Percentiles rank a stretch among this genome's conserved stretches.
Evolutionary conservation across 495 filamentous ascomycete genomes (phyloP).

Genomic region (Penicillium paradoxum): DNA sequence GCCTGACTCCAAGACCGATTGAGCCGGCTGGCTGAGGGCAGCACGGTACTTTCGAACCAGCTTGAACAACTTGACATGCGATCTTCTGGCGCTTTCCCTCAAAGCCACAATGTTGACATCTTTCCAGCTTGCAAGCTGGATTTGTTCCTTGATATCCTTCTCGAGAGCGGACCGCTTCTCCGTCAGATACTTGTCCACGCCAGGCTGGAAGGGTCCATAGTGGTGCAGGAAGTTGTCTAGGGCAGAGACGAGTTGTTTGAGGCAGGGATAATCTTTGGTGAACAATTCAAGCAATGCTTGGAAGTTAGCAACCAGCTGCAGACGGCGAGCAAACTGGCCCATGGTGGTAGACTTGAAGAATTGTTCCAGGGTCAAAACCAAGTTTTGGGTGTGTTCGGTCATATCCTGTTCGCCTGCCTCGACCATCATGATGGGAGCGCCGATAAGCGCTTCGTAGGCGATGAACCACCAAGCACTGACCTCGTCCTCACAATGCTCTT

Average conservation of each 20-base stretch:
- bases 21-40: slow-evolving; percentile 66
- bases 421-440: slow-evolving; percentile 59
- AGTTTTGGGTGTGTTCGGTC: slow-evolving; percentile 55
- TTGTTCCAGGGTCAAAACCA: slow-evolving; percentile 64
- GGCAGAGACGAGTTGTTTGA: slow-evolving; percentile 51
- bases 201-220: slow-evolving; percentile 61
- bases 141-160: slow-evolving; percentile 80
- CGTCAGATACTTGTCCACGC: slow-evolving; percentile 55
- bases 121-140: slow-evolving; percentile 90
- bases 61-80: slow-evolving; percentile 88
- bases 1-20: slow-evolving; percentile 57
- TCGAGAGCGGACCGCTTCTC: slow-evolving; percentile 64
- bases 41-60: slow-evolving; percentile 82
- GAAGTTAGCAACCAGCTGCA: slow-evolving; percentile 70
- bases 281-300: slow-evolving; percentile 47
- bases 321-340: slow-evolving; percentile 71
- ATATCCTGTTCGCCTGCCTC: slow-evolving; percentile 53
- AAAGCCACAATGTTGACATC: slow-evolving; percentile 90
- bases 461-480: slow-evolving; percentile 95
- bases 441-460: slow-evolving; percentile 82
- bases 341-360: slow-evolving; percentile 72
- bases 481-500: slow-evolving; percentile 63
- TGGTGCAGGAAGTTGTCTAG: slow-evolving; percentile 73
- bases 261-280: slow-evolving; percentile 45
- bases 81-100: slow-evolving; percentile 79